Base-by-base conservation (phyloP, 1,284 basidiomycete species). In the Ceratobasidium sp. region DNA sequence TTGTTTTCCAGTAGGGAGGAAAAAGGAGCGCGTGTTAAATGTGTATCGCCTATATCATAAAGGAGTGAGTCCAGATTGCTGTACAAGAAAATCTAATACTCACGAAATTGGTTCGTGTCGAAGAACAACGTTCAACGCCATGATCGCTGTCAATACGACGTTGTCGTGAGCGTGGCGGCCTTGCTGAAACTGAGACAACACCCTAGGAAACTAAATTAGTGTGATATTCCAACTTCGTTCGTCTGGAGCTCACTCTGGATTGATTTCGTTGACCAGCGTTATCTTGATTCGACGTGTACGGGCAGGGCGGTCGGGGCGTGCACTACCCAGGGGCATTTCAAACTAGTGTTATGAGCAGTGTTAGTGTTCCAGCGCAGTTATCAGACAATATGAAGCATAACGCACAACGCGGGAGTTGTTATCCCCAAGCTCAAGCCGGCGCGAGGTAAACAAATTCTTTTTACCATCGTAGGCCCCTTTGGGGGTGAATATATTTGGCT, bases 21-120 rank as follows among this genome's bases (percentile, higher is more conserved):
- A 93, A 81, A 93, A 93, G 0, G 90, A 91, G 0, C 90, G 85
- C 8, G 88, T 85, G 75, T 93, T 93, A 82, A 91, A 91, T 0
- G 90, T 89, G 73, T 89, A 91, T 41, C 85, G 85, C 55, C 79
- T 80, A 49, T 8, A 50, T 41, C 21, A n/a, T 26, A 28, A 38
- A n/a, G 11, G 23, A 43, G 46, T n/a, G 18, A 47, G 14, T 21
- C 6, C 13, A 7, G 35, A 18, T 58, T 3, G n/a, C 26, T 7
- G 23, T 8, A 30, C 43, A 44, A 28, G 30, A 13, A 67, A 35
- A 18, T 13, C 38, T 35, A 58, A 52, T 35, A 77, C 79, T 26
- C 55, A 80, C 82, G 89, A 81, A 0, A 86, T 88, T 0, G 90
- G 90, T 75, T 89, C 87, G 88, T 90, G 91, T n/a, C 91, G 85